Evolutionary conservation across 257 asterid genomes (phyloP).

Genomic region (Craterostigma plantagineum): DNA sequence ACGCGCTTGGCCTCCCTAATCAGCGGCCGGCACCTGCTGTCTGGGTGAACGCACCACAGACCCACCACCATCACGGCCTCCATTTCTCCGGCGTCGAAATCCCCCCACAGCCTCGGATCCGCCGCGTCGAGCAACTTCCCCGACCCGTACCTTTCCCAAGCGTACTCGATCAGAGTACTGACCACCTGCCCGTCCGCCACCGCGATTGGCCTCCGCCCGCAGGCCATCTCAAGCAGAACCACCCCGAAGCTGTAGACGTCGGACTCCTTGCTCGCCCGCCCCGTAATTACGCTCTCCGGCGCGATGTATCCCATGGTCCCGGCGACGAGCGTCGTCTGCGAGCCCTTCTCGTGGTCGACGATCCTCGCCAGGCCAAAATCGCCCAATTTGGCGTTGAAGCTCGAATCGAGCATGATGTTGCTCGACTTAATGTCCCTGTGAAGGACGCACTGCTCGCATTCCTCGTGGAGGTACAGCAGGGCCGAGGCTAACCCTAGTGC

Average conservation of each 20-base stretch:
- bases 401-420: slow-evolving; percentile 59
- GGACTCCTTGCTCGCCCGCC: slow-evolving; percentile 77
- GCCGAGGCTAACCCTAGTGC: slow-evolving; percentile 88
- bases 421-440: slow-evolving; percentile 84
- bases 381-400: slow-evolving; percentile 54
- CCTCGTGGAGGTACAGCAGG: slow-evolving; percentile 68
- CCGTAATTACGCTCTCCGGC: slow-evolving; percentile 82
- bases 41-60: slow-evolving; percentile 48
- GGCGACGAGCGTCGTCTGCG: slow-evolving; percentile 81
- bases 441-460: slow-evolving; percentile 90
- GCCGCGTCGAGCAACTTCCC: slow-evolving; percentile 53
- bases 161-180: slow-evolving; percentile 95
- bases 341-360: slow-evolving; percentile 82
- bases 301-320: slow-evolving; percentile 97
- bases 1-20: slow-evolving; percentile 45
- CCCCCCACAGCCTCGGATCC: slow-evolving; percentile 26
- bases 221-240: slow-evolving; percentile 68
- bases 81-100: slow-evolving; percentile 29
- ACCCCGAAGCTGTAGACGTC: slow-evolving; percentile 87
- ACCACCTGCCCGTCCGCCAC: slow-evolving; percentile 32
- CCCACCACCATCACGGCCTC: slow-evolving; percentile 27
- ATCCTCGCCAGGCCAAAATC: slow-evolving; percentile 85
- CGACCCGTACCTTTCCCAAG: slow-evolving; percentile 48
- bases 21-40: slow-evolving; percentile 26
- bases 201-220: slow-evolving; percentile 89